Evolutionary conservation across 345 rosid species (phyloP).

Genomic region (Chamaenerion angustifolium): DNA sequence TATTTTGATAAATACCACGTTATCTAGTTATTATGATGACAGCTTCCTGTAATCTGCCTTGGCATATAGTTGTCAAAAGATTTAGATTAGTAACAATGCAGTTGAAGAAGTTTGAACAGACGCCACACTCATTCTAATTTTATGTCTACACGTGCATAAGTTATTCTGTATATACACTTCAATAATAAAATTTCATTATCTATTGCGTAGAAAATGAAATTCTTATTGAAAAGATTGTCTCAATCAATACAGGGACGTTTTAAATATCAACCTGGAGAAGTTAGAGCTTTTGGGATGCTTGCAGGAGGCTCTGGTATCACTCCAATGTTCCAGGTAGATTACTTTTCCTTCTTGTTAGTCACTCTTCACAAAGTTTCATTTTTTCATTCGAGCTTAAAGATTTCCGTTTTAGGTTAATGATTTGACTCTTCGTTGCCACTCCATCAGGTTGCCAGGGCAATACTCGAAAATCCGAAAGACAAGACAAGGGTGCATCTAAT

Average conservation of each 20-base stretch:
- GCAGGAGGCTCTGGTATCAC: constrained; percentile 99
- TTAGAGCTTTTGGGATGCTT: constrained; percentile 92
- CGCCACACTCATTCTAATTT: too few relatives aligned
- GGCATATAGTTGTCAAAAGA: too few relatives aligned
- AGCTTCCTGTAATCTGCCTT: too few relatives aligned
- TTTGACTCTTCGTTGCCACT: not conserved
- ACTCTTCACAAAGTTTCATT: not conserved
- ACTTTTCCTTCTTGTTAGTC: constrained; percentile 6
- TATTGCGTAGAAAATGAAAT: not conserved
- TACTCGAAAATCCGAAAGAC: constrained; percentile 81
- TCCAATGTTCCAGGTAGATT: constrained; percentile 91
- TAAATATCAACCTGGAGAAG: constrained; percentile 72
- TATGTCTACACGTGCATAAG: too few relatives aligned
- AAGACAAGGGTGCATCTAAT: constrained; percentile 70
- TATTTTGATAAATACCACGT: too few relatives aligned
- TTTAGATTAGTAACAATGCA: too few relatives aligned
- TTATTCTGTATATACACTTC: too few relatives aligned
- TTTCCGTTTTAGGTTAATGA: too few relatives aligned
- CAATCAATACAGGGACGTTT: constrained; percentile 66
- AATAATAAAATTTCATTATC: too few relatives aligned
- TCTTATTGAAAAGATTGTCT: not conserved
- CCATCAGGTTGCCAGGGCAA: constrained; percentile 76
- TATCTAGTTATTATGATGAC: too few relatives aligned
- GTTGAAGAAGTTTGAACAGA: too few relatives aligned
- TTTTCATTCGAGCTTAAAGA: too few relatives aligned